phyloP scores from a whole-genome alignment of 192 early-diverging fungal genomes.

The Spizellomyces punctatus region DNA sequence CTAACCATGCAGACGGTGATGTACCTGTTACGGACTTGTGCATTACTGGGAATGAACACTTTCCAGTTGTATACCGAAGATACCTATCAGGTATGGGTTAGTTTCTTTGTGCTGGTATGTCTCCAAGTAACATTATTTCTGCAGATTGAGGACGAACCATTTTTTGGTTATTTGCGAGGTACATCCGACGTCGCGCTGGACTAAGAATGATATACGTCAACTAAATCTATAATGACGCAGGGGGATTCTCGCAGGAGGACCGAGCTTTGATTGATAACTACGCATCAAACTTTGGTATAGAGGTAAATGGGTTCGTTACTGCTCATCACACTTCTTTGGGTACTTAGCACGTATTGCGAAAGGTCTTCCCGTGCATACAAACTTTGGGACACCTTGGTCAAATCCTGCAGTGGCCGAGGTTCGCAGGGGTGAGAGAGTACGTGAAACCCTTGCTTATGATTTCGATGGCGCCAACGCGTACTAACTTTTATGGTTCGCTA shows the following conservation, averaged over 20 bases:
- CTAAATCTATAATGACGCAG: no score
- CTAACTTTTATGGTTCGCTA: slow-evolving; percentile 20
- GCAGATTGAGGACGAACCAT: slow-evolving; percentile 28
- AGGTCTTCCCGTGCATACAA: slow-evolving; percentile 82
- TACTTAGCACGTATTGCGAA: background rate
- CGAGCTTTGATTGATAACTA: slow-evolving; percentile 76
- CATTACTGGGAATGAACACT: slow-evolving; percentile 86
- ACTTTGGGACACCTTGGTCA: slow-evolving; percentile 89
- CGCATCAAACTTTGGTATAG: slow-evolving; percentile 74
- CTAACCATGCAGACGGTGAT: slow-evolving; percentile 62
- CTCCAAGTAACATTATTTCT: background rate
- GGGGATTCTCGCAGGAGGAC: slow-evolving; percentile 75
- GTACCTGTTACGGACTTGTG: slow-evolving; percentile 71
- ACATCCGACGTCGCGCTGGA: no score
- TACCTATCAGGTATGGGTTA: slow-evolving; percentile 67
- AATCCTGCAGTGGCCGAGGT: slow-evolving; percentile 87
- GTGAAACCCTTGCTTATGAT: background rate
- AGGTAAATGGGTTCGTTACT: slow-evolving; percentile 45
- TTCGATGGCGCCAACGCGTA: background rate
- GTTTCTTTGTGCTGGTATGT: no score
- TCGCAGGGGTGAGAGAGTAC: slow-evolving; percentile 70
- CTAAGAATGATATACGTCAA: no score
- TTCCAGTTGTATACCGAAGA: slow-evolving; percentile 91
- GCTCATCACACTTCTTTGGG: background rate
- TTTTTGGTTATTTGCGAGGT: slow-evolving; percentile 35